These are phyloP conservation scores for Boeremia exigua DNA, from an alignment of 2,329 filamentous ascomycete genomes.

Conservation along the genomic window DNA sequence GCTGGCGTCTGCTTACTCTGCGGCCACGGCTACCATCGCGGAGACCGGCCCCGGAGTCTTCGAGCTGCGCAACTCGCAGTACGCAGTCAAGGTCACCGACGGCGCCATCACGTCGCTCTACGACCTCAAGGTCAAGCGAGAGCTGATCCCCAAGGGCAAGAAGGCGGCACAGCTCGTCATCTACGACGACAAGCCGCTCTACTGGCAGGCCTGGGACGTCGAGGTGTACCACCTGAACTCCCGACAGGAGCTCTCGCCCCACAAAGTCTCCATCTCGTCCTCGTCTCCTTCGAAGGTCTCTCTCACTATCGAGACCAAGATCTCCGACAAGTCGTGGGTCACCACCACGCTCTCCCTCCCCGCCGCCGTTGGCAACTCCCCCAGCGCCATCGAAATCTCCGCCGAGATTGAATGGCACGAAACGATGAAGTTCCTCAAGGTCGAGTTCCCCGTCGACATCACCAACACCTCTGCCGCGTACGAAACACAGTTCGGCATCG, in stretches of 20 bases:
- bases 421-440: slow-evolving; percentile 97
- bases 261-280: slow-evolving; percentile 74
- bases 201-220: slow-evolving; percentile 98
- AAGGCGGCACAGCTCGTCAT: slow-evolving; percentile 92
- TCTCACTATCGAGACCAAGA: slow-evolving; percentile 81
- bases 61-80: slow-evolving; percentile 78
- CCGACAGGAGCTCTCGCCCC: slow-evolving; percentile 73
- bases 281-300: slow-evolving; percentile 77
- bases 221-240: slow-evolving; percentile 95
- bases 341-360: slow-evolving; percentile 84
- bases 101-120: slow-evolving; percentile 86
- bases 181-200: slow-evolving; percentile 95
- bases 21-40: slow-evolving; percentile 53
- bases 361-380: slow-evolving; percentile 68
- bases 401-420: slow-evolving; percentile 97
- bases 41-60: slow-evolving; percentile 68
- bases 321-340: slow-evolving; percentile 85
- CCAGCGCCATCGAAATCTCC: slow-evolving; percentile 76
- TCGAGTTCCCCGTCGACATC: slow-evolving; percentile 94
- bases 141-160: slow-evolving; percentile 73
- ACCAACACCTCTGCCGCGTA: slow-evolving; percentile 92
- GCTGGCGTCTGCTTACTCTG: slow-evolving; percentile 33
- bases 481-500: slow-evolving; percentile 91
- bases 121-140: slow-evolving; percentile 74
- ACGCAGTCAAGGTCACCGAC: slow-evolving; percentile 73